A percentile compares a stretch with the other conserved stretches of the same genome.
Conservation (phyloP, 1,284 basidiomycete genomes). For the Neotropicomus parvogracilis region DNA sequence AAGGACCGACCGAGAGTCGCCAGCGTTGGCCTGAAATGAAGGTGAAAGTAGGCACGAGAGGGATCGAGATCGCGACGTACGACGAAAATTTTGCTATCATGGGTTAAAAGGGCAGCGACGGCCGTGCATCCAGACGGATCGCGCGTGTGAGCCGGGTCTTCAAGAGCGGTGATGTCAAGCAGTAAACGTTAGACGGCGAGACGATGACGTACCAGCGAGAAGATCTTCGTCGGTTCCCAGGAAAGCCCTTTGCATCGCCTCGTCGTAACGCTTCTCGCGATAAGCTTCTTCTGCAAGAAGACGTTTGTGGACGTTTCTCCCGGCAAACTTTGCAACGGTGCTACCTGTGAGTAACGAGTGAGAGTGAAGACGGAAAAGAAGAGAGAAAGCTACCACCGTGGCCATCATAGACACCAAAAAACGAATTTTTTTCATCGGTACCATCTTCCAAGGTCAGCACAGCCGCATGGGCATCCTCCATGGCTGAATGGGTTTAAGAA, state of each 20-base stretch:
- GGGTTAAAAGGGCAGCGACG: constrained; percentile 81
- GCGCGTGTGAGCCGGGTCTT: constrained; percentile 82
- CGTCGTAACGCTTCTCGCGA: constrained; percentile 63
- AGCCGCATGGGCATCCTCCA: constrained; percentile 97
- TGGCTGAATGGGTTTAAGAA: constrained; percentile 51
- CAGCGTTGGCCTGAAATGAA: constrained; percentile 82
- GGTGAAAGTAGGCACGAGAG: not conserved
- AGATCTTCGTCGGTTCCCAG: constrained; percentile 95
- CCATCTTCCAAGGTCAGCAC: constrained; percentile 64
- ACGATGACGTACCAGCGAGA: constrained; percentile 61
- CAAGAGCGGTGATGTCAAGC: not conserved
- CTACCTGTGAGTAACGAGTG: constrained; percentile 53
- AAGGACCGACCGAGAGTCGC: constrained; percentile 94
- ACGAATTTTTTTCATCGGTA: constrained; percentile 58
- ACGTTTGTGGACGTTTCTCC: constrained; percentile 83
- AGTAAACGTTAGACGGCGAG: not conserved
- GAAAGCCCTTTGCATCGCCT: constrained; percentile 86
- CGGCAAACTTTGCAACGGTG: constrained; percentile 87
- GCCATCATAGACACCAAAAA: constrained; percentile 98
- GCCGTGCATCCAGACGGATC: constrained; percentile 98
- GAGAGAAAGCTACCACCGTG: constrained; percentile 73
- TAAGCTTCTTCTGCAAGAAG: constrained; percentile 76
- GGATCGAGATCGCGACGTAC: constrained; percentile 39
- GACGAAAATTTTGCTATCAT: constrained; percentile 76
- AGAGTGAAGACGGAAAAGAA: constrained; percentile 8